Evolutionary conservation across 352 stramenopile genomes (phyloP).

Genomic region (Phytophthora citrophthora): DNA sequence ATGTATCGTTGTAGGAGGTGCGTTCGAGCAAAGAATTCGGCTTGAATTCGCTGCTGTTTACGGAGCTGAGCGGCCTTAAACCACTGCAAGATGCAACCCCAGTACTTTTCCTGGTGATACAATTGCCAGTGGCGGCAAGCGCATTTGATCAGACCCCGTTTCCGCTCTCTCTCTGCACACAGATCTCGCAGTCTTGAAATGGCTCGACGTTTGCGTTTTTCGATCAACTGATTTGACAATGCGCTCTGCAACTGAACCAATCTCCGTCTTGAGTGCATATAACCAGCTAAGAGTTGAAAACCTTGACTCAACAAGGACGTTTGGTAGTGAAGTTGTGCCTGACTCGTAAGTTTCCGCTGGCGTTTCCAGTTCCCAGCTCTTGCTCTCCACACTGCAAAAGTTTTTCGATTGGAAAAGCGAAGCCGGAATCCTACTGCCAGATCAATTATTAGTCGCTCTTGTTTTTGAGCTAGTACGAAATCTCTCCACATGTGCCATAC

Average conservation of each 20-base stretch:
- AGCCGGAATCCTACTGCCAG: conserved; percentile 44
- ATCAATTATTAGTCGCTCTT: conserved; percentile 36
- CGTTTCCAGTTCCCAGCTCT: conserved; percentile 23
- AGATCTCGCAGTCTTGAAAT: conserved; percentile 18
- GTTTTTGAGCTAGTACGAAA: conserved; percentile 20
- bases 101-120: conserved; percentile 28
- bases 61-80: conserved; percentile 7
- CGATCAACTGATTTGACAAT: conserved; percentile 1
- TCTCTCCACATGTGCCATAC: conserved; percentile 46
- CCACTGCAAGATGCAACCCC: conserved; percentile 32
- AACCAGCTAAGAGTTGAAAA: conserved; percentile 15
- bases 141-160: neutral
- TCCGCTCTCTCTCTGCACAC: neutral
- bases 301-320: neutral
- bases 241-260: conserved; percentile 9
- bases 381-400: conserved; percentile 40
- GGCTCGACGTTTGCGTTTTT: conserved; percentile 11
- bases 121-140: conserved; percentile 25
- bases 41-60: conserved; percentile 16
- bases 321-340: conserved; percentile 15
- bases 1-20: conserved; percentile 20
- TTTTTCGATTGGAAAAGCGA: conserved; percentile 45
- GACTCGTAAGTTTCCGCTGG: conserved; percentile 17
- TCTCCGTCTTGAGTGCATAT: neutral
- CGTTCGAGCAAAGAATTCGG: conserved; percentile 11